phyloP scores from a whole-genome alignment of 495 filamentous ascomycete genomes.

The Trichoderma virens region DNA sequence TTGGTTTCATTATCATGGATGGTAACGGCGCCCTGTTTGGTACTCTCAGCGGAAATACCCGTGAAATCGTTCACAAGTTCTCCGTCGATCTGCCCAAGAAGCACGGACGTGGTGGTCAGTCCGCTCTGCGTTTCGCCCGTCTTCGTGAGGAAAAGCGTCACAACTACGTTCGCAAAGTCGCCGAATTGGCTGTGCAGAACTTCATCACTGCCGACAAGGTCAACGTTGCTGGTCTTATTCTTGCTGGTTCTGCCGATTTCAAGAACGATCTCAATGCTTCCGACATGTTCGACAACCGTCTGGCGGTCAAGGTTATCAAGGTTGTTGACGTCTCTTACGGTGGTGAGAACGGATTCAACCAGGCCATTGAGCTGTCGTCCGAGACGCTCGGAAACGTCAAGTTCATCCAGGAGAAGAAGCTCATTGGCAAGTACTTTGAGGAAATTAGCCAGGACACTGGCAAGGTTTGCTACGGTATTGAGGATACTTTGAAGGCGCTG shows the following conservation, averaged over 20 bases:
- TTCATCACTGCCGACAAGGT: slow-evolving; percentile 97
- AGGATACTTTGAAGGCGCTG: slow-evolving; percentile 95
- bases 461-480: slow-evolving; percentile 93
- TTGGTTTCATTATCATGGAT: slow-evolving; percentile 99
- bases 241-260: slow-evolving; percentile 97
- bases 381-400: slow-evolving; percentile 99
- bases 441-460: slow-evolving; percentile 96
- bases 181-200: slow-evolving; percentile 94
- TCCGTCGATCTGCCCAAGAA: slow-evolving; percentile 97
- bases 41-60: slow-evolving; percentile 90
- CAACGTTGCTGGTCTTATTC: slow-evolving; percentile 88
- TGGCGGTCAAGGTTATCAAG: slow-evolving; percentile 95
- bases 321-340: slow-evolving; percentile 98
- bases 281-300: slow-evolving; percentile 89
- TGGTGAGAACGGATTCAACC: slow-evolving; percentile 98
- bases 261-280: slow-evolving; percentile 98
- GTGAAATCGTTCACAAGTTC: slow-evolving; percentile 96
- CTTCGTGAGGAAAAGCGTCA: slow-evolving; percentile 99
- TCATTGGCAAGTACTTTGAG: slow-evolving; percentile 97
- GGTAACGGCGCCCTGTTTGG: slow-evolving; percentile 97
- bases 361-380: slow-evolving; percentile 88
- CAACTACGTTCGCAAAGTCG: slow-evolving; percentile 98
- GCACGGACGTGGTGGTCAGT: slow-evolving; percentile 99
- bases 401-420: slow-evolving; percentile 99
- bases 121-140: slow-evolving; percentile 96